A percentile compares a stretch with the other conserved stretches of the same genome.
phyloP scores from a whole-genome alignment of 148 eudicot species.

The Chenopodium quinoa region DNA sequence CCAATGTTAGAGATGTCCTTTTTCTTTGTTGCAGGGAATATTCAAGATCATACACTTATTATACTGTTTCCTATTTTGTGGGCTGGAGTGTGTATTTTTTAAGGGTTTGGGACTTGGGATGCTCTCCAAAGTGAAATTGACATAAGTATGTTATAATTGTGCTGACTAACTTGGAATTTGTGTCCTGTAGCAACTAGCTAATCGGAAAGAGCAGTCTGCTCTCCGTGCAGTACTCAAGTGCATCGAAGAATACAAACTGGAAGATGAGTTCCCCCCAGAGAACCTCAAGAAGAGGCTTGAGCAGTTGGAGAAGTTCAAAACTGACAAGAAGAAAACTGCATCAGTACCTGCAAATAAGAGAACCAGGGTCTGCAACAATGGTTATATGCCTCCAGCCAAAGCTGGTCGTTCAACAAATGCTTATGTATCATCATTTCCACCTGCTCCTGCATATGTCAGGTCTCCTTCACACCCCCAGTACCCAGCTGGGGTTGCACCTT shows the following conservation, averaged over 20 bases:
- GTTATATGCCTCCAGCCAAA: constrained; percentile 99
- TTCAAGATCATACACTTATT: neutral
- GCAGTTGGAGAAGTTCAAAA: constrained; percentile 82
- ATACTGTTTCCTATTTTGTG: neutral
- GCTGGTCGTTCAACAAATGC: constrained; percentile 92
- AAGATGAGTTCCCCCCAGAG: constrained; percentile 73
- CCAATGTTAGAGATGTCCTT: neutral
- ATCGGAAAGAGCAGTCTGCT: constrained; percentile 97
- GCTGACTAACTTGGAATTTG: constrained; percentile 11
- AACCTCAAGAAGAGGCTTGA: constrained; percentile 87
- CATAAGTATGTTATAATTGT: neutral
- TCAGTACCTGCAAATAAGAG: constrained; percentile 82
- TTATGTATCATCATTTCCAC: constrained; percentile 91
- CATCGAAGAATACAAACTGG: constrained; percentile 97
- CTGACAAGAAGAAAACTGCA: constrained; percentile 77
- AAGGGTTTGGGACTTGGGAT: neutral
- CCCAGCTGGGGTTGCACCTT: constrained; percentile 57
- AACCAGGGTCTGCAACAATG: constrained; percentile 75
- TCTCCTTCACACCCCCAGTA: constrained; percentile 84
- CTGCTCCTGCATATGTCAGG: constrained; percentile 63
- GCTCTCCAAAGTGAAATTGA: neutral
- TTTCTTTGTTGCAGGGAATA: neutral
- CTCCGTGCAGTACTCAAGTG: constrained; percentile 90
- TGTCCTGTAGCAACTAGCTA: constrained; percentile 70
- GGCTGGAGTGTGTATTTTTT: neutral